Conservation (phyloP, 2,329 filamentous ascomycete genomes). For the Alternaria infectoria region DNA sequence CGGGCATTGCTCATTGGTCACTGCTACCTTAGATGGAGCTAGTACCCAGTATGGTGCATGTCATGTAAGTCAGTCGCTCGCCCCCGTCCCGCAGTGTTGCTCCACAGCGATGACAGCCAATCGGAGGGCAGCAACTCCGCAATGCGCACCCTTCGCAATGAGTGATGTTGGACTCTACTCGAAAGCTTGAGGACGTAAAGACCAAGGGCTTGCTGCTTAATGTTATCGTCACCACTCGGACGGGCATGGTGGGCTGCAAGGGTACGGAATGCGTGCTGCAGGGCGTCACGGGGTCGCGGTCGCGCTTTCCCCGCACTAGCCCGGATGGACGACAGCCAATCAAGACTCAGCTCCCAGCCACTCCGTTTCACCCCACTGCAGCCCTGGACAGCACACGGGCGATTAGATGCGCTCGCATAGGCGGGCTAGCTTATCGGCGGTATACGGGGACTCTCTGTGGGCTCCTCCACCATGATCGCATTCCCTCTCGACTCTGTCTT, state of each 20-base stretch:
- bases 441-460: constrained; percentile 3
- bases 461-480: constrained; percentile 14
- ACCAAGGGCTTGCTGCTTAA: neutral
- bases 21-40: neutral
- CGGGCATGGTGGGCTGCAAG: neutral
- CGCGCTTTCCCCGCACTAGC: constrained; percentile 24
- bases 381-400: constrained; percentile 34
- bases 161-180: neutral
- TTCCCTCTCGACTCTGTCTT: neutral
- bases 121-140: constrained; percentile 11
- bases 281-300: constrained; percentile 1
- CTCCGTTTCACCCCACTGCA: constrained; percentile 39
- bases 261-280: constrained; percentile 14
- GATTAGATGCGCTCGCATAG: constrained; percentile 14
- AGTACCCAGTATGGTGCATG: neutral
- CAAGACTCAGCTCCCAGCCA: constrained; percentile 33
- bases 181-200: neutral
- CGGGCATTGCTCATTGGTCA: neutral
- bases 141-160: neutral
- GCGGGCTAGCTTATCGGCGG: constrained; percentile 19
- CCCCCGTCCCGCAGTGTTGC: neutral
- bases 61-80: neutral
- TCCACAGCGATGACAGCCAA: constrained; percentile 8
- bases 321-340: constrained; percentile 24
- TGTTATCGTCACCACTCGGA: neutral